Percentiles rank a stretch among this genome's conserved stretches.
Conservation (phyloP, 345 rosid species). For the Iberis pinnata region DNA sequence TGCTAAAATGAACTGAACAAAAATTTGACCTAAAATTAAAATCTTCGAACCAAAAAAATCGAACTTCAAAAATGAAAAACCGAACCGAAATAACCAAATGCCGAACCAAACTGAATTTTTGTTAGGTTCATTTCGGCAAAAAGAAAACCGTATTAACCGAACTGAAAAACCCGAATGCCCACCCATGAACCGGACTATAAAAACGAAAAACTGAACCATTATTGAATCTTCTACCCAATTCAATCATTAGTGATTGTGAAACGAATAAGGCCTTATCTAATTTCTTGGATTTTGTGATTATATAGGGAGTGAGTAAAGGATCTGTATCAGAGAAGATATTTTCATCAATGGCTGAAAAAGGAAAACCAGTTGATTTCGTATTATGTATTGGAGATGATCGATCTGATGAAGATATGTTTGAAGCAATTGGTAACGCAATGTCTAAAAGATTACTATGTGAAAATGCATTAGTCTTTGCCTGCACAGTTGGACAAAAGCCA, state of each 20-base stretch:
- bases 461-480: conserved; percentile 46
- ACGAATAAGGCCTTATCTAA: no score
- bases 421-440: conserved; percentile 36
- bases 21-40: no score
- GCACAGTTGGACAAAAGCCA: conserved; percentile 94
- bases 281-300: background rate
- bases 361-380: conserved; percentile 33
- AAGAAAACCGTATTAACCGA: no score
- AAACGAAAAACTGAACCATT: no score
- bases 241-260: background rate
- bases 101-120: no score
- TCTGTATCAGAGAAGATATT: conserved; percentile 32
- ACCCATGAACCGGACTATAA: no score
- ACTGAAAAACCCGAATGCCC: no score
- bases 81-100: no score
- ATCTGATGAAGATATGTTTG: conserved; percentile 39
- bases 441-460: conserved; percentile 24
- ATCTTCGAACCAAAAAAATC: no score
- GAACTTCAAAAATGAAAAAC: no score
- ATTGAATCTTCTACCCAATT: background rate
- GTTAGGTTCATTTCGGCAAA: no score
- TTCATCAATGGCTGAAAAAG: conserved; percentile 30
- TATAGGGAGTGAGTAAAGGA: conserved; percentile 38
- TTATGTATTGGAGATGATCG: conserved; percentile 36
- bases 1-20: no score